A percentile compares a stretch with the other conserved stretches of the same genome.
Conservation (phyloP, 371 early-diverging fungal genomes). For the Phascolomyces articulosus region DNA sequence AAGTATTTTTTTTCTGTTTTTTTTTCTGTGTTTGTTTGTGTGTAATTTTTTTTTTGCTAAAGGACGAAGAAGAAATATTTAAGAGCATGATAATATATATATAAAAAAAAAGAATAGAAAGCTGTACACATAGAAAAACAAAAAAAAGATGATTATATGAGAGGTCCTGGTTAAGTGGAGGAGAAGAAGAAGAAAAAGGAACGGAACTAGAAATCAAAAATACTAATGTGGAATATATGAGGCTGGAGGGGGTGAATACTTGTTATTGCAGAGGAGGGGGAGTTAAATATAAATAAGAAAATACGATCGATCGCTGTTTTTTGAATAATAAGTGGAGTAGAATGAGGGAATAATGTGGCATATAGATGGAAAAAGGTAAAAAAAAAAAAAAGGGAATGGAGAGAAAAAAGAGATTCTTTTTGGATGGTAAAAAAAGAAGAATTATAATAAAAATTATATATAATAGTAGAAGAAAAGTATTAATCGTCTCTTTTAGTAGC, state of each 20-base stretch:
- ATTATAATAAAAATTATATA: constrained; percentile 5
- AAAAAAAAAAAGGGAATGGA: constrained; percentile 10
- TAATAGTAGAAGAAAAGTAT: background rate
- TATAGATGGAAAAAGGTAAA: constrained; percentile 1
- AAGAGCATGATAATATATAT: background rate
- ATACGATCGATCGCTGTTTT: constrained; percentile 6
- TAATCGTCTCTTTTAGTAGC: no score
- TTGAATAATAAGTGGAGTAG: background rate
- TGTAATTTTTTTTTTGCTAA: background rate
- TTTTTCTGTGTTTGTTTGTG: no score
- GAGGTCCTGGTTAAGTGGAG: no score
- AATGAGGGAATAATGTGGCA: background rate
- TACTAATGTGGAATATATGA: background rate
- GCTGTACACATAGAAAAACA: constrained; percentile 3
- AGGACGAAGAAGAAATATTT: background rate
- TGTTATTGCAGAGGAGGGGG: background rate
- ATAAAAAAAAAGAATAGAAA: background rate
- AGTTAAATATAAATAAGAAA: background rate
- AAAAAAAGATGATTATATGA: background rate
- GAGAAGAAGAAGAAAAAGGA: background rate
- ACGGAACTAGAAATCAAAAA: background rate
- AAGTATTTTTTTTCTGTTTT: no score
- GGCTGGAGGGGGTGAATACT: no score
- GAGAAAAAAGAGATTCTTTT: background rate
- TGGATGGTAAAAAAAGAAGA: no score